These are phyloP conservation scores for Candida xiaguanensis DNA, from an alignment of 805 yeast species.

Conservation along the genomic window DNA sequence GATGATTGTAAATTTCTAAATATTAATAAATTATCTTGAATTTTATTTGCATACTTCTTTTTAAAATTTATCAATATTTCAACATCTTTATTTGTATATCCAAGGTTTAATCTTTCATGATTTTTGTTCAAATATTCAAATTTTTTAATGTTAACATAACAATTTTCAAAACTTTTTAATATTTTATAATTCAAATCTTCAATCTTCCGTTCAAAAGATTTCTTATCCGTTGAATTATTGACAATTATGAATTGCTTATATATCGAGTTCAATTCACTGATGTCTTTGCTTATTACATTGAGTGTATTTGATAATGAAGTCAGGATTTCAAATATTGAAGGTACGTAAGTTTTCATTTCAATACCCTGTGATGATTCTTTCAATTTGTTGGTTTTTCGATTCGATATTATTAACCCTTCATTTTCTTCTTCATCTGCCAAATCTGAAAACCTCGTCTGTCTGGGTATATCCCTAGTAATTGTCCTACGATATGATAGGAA, in stretches of 20 bases:
- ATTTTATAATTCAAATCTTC: constrained; percentile 73
- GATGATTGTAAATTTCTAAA: constrained; percentile 87
- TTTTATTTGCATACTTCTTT: constrained; percentile 77
- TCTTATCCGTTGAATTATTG: constrained; percentile 67
- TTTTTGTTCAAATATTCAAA: constrained; percentile 44
- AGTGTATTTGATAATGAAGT: constrained; percentile 66
- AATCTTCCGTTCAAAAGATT: constrained; percentile 69
- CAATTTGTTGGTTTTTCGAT: constrained; percentile 15
- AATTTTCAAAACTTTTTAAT: constrained; percentile 71
- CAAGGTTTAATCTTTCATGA: constrained; percentile 39
- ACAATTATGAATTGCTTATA: constrained; percentile 85
- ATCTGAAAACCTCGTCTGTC: constrained; percentile 28
- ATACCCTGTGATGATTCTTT: constrained; percentile 32
- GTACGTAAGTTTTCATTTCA: constrained; percentile 68
- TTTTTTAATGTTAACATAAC: constrained; percentile 72
- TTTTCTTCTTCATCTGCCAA: constrained; percentile 51
- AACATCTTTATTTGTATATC: constrained; percentile 45
- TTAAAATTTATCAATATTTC: constrained; percentile 75
- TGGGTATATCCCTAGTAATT: constrained; percentile 54
- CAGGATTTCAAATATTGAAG: constrained; percentile 72
- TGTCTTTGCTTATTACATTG: constrained; percentile 46
- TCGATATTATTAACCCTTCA: constrained; percentile 45
- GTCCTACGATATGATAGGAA: constrained; percentile 87
- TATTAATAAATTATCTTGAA: constrained; percentile 72
- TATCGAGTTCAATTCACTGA: constrained; percentile 59